These are phyloP conservation scores for Coemansia pectinata DNA, from an alignment of 192 early-diverging fungal species.

Conservation along the genomic window DNA sequence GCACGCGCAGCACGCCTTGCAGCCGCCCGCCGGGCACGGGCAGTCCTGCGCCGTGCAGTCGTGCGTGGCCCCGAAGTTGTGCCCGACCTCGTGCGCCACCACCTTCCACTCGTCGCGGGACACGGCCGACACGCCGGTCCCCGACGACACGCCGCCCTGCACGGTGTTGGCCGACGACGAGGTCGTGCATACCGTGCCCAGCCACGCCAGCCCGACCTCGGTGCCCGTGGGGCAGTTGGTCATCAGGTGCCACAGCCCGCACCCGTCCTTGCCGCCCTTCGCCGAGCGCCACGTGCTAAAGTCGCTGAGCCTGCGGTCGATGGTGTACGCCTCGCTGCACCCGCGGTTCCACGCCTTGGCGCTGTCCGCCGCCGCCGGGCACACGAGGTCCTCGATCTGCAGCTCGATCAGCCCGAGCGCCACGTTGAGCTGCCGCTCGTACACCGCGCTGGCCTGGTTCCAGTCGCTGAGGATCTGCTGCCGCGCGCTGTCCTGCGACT, in stretches of 20 bases:
- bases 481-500: slow-evolving; percentile 59
- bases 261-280: slow-evolving; percentile 64
- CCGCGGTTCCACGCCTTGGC: slow-evolving; percentile 72
- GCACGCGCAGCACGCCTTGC: slow-evolving; percentile 73
- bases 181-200: slow-evolving; percentile 69
- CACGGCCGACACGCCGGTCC: slow-evolving; percentile 83
- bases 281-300: slow-evolving; percentile 87
- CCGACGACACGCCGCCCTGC: slow-evolving; percentile 59
- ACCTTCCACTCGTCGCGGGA: slow-evolving; percentile 90
- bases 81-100: slow-evolving; percentile 93
- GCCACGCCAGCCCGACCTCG: slow-evolving; percentile 88
- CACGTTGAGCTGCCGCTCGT: slow-evolving; percentile 87
- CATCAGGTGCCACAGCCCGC: slow-evolving; percentile 93
- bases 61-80: slow-evolving; percentile 85
- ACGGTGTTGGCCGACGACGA: slow-evolving; percentile 55
- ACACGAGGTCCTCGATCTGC: slow-evolving; percentile 64
- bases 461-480: slow-evolving; percentile 79
- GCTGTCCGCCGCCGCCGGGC: slow-evolving; percentile 51
- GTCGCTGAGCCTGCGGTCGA: slow-evolving; percentile 76
- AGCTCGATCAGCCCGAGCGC: slow-evolving; percentile 78
- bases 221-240: slow-evolving; percentile 77
- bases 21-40: slow-evolving; percentile 49
- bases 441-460: slow-evolving; percentile 79
- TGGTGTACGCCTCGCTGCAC: slow-evolving; percentile 68
- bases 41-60: slow-evolving; percentile 79